Conservation (phyloP, 2,329 filamentous ascomycete genomes). For the Beauveria medogensis region DNA sequence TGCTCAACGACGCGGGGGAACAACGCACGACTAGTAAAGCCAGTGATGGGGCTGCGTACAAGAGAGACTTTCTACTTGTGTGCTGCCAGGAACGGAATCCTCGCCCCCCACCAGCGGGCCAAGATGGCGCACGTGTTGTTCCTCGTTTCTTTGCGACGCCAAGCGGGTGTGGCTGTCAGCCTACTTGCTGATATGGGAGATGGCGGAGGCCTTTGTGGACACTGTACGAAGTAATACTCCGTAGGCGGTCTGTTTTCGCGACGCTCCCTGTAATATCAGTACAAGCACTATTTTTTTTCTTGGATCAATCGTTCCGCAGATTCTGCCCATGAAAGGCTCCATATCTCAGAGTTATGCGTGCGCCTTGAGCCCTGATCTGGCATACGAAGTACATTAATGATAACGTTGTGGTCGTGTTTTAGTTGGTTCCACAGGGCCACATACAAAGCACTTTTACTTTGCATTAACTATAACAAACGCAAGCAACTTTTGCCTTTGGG, state of each 20-base stretch:
- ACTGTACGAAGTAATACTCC: neutral
- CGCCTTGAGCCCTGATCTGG: neutral
- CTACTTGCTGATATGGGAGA: neutral
- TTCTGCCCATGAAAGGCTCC: neutral
- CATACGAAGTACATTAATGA: too few species aligned
- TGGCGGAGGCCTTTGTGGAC: neutral
- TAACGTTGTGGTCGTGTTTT: too few species aligned
- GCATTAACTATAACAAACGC: too few species aligned
- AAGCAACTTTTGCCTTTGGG: too few species aligned
- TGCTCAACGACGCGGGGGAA: too few species aligned
- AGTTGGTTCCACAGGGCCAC: too few species aligned
- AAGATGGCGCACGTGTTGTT: neutral
- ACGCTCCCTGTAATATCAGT: neutral
- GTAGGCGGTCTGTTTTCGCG: neutral
- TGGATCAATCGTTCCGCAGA: neutral
- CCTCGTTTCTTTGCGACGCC: neutral
- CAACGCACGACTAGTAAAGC: too few species aligned
- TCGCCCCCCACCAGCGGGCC: neutral
- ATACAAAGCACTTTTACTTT: too few species aligned
- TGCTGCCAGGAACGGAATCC: neutral
- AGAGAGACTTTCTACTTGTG: neutral
- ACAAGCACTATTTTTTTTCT: too few species aligned
- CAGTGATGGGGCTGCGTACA: neutral
- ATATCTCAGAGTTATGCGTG: neutral
- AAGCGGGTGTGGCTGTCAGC: constrained; percentile 5